Conservation (phyloP, 257 asterid species). For the Verbascum thapsus region DNA sequence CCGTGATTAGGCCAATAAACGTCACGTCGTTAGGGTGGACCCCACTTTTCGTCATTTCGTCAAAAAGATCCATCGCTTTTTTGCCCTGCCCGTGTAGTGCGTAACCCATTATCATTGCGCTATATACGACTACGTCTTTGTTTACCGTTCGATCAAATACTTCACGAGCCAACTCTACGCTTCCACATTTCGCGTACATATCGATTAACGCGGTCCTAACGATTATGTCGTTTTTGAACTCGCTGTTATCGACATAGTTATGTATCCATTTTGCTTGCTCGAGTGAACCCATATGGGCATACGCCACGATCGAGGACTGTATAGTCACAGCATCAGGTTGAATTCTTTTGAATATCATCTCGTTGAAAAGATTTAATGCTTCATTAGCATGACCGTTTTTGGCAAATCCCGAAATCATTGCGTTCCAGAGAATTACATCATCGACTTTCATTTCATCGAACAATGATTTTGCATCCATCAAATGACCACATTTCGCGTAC, state of each 20-base stretch:
- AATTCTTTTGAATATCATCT: slow-evolving; percentile 46
- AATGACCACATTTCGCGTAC: slow-evolving; percentile 60
- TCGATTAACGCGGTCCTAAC: slow-evolving; percentile 56
- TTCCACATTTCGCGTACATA: slow-evolving; percentile 74
- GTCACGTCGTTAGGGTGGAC: slow-evolving; percentile 58
- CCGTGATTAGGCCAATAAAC: slow-evolving; percentile 60
- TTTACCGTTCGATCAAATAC: slow-evolving; percentile 42
- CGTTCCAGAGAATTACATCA: slow-evolving; percentile 59
- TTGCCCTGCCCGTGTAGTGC: slow-evolving; percentile 57
- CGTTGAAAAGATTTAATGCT: slow-evolving; percentile 52
- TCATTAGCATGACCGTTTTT: slow-evolving; percentile 56
- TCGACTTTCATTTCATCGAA: slow-evolving; percentile 39
- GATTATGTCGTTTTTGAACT: slow-evolving; percentile 35
- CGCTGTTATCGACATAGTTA: slow-evolving; percentile 32
- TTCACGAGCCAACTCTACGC: slow-evolving; percentile 51
- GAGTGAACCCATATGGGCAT: slow-evolving; percentile 64
- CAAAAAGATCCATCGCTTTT: slow-evolving; percentile 55
- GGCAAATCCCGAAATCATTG: slow-evolving; percentile 70
- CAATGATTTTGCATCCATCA: slow-evolving; percentile 45
- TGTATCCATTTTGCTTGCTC: slow-evolving; percentile 60
- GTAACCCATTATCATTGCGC: slow-evolving; percentile 68
- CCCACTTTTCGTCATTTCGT: slow-evolving; percentile 41
- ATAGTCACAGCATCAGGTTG: slow-evolving; percentile 52
- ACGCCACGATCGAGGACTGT: slow-evolving; percentile 54
- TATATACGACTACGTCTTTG: slow-evolving; percentile 62